Evolutionary conservation across 176 grass and related monocot species (phyloP).

Genomic region (Pontederia crassipes): DNA sequence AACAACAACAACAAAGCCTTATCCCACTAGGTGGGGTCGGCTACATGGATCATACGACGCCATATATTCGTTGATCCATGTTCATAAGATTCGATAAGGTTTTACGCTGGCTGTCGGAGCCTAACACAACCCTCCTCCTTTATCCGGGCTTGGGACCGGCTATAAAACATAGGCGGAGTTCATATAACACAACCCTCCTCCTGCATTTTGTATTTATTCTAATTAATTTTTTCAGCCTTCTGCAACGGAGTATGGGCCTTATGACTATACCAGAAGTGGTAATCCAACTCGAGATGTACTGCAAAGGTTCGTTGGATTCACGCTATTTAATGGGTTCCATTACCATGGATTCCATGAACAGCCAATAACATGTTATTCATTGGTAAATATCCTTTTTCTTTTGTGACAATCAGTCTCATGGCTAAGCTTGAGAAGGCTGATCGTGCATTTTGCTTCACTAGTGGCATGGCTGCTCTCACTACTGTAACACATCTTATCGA

Average conservation of each 20-base stretch:
- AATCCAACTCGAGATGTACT: slow-evolving; percentile 97
- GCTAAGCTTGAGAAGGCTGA: slow-evolving; percentile 96
- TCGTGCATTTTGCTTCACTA: slow-evolving; percentile 95
- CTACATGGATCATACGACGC: too few relatives aligned
- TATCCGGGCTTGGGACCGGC: too few relatives aligned
- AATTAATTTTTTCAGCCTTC: slow-evolving; percentile 43
- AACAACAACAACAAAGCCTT: too few relatives aligned
- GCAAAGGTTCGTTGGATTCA: slow-evolving; percentile 40
- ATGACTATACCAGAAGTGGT: slow-evolving; percentile 97
- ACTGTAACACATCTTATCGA: slow-evolving; percentile 60
- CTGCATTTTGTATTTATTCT: too few relatives aligned
- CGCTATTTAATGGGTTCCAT: background rate
- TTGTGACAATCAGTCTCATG: slow-evolving; percentile 51
- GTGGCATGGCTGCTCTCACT: slow-evolving; percentile 88
- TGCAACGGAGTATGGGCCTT: slow-evolving; percentile 70
- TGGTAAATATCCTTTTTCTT: slow-evolving; percentile 12
- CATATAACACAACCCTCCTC: too few relatives aligned
- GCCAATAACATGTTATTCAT: background rate
- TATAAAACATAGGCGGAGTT: too few relatives aligned
- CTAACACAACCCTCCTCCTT: too few relatives aligned
- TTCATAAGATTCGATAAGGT: too few relatives aligned
- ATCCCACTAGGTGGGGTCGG: too few relatives aligned
- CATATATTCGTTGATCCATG: too few relatives aligned
- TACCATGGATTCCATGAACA: too few relatives aligned
- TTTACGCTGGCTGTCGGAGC: too few relatives aligned